Conservation (phyloP, 768 basidiomycete genomes). For the Mycena metata region DNA sequence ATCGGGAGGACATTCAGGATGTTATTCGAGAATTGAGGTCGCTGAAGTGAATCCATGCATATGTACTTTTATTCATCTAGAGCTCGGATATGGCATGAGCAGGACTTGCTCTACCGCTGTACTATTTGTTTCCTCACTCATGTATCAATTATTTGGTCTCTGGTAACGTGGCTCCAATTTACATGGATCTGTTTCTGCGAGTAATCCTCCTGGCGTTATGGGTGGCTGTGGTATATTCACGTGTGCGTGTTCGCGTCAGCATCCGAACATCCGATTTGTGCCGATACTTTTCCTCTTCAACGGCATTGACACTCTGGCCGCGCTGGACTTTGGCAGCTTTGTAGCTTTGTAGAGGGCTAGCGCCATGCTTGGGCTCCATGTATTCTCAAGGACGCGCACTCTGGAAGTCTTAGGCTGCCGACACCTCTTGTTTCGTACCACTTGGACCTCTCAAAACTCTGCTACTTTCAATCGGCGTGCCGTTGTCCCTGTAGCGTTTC, state of each 20-base stretch:
- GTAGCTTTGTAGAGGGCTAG: conserved; percentile 19
- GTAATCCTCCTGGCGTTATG: too few species aligned
- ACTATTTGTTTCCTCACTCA: neutral
- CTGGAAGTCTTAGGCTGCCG: conserved; percentile 28
- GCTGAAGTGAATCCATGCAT: conserved; percentile 27
- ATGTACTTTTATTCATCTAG: conserved; percentile 10
- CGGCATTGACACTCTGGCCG: neutral
- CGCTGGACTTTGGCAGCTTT: conserved; percentile 7
- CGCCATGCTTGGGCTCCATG: conserved; percentile 34
- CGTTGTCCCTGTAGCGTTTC: conserved; percentile 6
- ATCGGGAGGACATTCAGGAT: conserved; percentile 37
- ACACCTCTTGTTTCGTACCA: conserved; percentile 30
- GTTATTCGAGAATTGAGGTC: conserved; percentile 32
- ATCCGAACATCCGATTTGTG: neutral
- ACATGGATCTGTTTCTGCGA: too few species aligned
- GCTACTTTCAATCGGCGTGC: conserved; percentile 16
- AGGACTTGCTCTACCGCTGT: conserved; percentile 14
- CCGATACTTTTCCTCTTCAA: neutral
- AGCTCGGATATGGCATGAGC: conserved; percentile 21
- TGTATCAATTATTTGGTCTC: conserved; percentile 4
- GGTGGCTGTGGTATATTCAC: neutral
- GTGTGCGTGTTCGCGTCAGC: neutral
- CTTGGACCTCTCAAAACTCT: conserved; percentile 20
- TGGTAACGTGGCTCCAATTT: too few species aligned
- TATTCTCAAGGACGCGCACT: conserved; percentile 25